phyloP scores from a whole-genome alignment of 352 stramenopile species.

The Hyphochytrium catenoides region DNA sequence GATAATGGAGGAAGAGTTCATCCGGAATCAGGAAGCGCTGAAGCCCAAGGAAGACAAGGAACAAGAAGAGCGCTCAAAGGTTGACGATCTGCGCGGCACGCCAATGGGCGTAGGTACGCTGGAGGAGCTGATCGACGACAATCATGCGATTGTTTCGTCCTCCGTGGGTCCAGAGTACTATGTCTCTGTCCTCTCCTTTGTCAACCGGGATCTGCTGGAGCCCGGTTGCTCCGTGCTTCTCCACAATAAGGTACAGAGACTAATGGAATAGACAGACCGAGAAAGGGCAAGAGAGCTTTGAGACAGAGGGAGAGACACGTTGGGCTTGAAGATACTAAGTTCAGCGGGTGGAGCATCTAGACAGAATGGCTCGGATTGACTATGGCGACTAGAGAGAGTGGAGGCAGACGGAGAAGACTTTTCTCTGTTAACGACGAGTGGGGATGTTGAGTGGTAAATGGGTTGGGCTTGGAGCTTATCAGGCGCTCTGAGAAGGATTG shows the following conservation, averaged over 20 bases:
- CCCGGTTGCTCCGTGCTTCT: constrained; percentile 92
- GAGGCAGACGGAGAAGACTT: no score
- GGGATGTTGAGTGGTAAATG: no score
- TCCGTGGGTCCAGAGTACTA: constrained; percentile 98
- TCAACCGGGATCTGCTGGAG: constrained; percentile 99
- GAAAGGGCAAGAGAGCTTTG: no score
- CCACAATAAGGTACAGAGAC: constrained; percentile 99
- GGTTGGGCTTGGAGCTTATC: no score
- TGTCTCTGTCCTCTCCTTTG: constrained; percentile 97
- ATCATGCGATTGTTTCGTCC: constrained; percentile 97
- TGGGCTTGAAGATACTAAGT: no score
- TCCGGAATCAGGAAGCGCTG: constrained; percentile 99
- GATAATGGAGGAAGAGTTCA: constrained; percentile 99
- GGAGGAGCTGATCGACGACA: constrained; percentile 99
- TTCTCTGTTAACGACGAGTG: no score
- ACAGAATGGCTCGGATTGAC: no score
- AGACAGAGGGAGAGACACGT: no score
- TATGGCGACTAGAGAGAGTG: no score
- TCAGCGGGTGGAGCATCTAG: no score
- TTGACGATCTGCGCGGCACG: constrained; percentile 94
- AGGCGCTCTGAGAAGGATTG: no score
- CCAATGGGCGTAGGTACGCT: constrained; percentile 94
- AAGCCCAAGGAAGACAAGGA: constrained; percentile 99
- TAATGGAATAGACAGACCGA: no score
- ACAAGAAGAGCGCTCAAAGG: constrained; percentile 94